These are phyloP conservation scores for Anthoceros angustus DNA, from an alignment of 225 moss, liverwort and hornwort species.

Conservation along the genomic window DNA sequence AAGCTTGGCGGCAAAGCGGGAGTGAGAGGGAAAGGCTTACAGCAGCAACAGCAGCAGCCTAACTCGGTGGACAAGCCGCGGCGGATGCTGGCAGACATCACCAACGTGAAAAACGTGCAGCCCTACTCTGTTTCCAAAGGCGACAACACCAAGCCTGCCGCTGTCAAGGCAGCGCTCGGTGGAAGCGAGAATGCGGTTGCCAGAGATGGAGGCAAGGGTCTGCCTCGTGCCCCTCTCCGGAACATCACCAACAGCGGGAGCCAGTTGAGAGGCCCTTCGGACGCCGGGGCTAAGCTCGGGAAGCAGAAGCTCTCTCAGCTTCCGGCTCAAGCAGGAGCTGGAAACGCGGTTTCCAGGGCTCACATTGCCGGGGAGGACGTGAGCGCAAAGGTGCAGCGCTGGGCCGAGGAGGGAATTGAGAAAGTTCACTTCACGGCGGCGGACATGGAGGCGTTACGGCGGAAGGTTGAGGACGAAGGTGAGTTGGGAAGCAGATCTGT, in stretches of 20 bases:
- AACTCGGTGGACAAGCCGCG: background rate
- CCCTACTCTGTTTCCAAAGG: background rate
- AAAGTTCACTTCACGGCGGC: background rate
- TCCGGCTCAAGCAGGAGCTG: background rate
- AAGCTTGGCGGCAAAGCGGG: background rate
- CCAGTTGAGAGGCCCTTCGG: background rate
- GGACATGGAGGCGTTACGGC: background rate
- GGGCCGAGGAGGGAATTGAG: background rate
- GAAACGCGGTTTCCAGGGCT: background rate
- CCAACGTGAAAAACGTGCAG: background rate
- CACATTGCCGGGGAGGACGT: background rate
- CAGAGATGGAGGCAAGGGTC: background rate
- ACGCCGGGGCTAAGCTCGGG: background rate
- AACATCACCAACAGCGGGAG: background rate
- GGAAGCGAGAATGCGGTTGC: background rate
- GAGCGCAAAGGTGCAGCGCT: background rate
- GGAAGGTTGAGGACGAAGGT: background rate
- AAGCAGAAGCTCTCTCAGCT: background rate
- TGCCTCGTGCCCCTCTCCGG: background rate
- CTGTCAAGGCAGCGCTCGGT: background rate
- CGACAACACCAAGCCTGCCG: background rate
- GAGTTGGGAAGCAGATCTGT: background rate
- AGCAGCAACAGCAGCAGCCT: background rate
- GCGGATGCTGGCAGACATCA: background rate
- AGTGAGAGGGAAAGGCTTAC: background rate